Base-by-base conservation (phyloP, 2,329 filamentous ascomycete genomes). In the Pseudofabraea citricarpa region DNA sequence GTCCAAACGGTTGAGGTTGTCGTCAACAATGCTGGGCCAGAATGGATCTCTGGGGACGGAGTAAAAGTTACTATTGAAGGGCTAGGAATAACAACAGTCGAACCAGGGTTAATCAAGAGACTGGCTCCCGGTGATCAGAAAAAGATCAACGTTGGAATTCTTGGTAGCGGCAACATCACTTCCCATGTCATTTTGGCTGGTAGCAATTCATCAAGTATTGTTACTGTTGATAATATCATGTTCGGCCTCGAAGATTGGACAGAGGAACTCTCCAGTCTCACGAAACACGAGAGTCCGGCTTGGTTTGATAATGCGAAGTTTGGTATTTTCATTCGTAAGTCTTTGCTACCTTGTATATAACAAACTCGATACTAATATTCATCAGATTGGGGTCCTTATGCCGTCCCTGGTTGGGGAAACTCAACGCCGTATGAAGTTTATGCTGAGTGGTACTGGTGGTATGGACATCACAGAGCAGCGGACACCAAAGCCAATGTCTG, bases 291-390 rank as follows among this genome's bases (percentile, higher is more conserved):
- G 53, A 67, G 67, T 12, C 74, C 75, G 0, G 62, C 67, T 5
- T 80, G 77, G 76, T 81, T 70, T 49, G 66, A 74, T 42, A 64
- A 70, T 32, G 71, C 65, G 18, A 81, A 81, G 45, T 81, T 66
- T 47, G 77, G 77, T 1, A 80, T 81, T 27, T 80, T 81, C 52
- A 74, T 80, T 31, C 77, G 41, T 45, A 37, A 19, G 46, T 45
- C 10, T 31, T 19, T 19, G 13, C 19, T 18, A n/a, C 19, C 23
- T 26, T 18, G 6, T 26, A 4, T n/a, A n/a, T n/a, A n/a, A n/a
- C n/a, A n/a, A 33, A 41, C n/a, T 7, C 20, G 23, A 29, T 16
- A 18, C 38, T 40, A 23, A 40, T n/a, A 29, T 18, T n/a, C 4
- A 8, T 15, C 31, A 42, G 40, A 80, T 47, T 80, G 77, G 74